Percentiles rank a stretch among this genome's conserved stretches.
These are phyloP conservation scores for Picochlorum sp. DNA, from an alignment of 139 green algal species.

Conservation along the genomic window DNA sequence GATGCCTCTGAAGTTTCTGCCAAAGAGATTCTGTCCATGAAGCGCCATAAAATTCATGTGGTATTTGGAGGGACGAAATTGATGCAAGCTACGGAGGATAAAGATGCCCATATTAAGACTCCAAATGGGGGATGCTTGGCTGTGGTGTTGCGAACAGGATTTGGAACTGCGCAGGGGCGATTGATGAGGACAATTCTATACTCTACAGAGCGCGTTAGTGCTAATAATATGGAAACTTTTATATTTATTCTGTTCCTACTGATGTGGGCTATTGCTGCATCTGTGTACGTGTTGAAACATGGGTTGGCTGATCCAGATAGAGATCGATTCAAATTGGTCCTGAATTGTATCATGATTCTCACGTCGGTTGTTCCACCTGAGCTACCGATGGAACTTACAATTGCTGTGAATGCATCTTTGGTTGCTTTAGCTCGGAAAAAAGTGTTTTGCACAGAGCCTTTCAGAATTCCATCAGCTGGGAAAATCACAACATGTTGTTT, in stretches of 20 bases:
- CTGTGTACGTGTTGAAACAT: constrained; percentile 77
- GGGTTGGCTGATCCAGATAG: constrained; percentile 74
- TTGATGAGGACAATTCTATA: constrained; percentile 98
- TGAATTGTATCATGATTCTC: constrained; percentile 98
- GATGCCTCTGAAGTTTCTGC: constrained; percentile 24
- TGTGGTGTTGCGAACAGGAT: constrained; percentile 91
- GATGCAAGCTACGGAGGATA: constrained; percentile 69
- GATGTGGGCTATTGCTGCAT: constrained; percentile 81
- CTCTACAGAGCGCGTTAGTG: constrained; percentile 83
- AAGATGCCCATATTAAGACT: constrained; percentile 49
- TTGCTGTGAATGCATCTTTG: constrained; percentile 65
- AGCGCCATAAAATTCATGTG: constrained; percentile 76
- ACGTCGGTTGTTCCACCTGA: constrained; percentile 93
- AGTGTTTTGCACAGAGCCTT: constrained; percentile 98
- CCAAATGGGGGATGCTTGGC: constrained; percentile 86
- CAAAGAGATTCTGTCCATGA: constrained; percentile 33
- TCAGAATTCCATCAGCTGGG: constrained; percentile 90
- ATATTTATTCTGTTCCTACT: constrained; percentile 98
- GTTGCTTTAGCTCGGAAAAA: constrained; percentile 46
- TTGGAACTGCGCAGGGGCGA: constrained; percentile 86
- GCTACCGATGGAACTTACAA: constrained; percentile 97
- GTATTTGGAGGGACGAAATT: constrained; percentile 93
- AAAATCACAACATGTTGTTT: constrained; percentile 97
- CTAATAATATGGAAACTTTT: constrained; percentile 89
- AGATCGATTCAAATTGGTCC: constrained; percentile 90